Evolutionary conservation across 78 protist species (phyloP).

Genomic region (Guillardia theta): DNA sequence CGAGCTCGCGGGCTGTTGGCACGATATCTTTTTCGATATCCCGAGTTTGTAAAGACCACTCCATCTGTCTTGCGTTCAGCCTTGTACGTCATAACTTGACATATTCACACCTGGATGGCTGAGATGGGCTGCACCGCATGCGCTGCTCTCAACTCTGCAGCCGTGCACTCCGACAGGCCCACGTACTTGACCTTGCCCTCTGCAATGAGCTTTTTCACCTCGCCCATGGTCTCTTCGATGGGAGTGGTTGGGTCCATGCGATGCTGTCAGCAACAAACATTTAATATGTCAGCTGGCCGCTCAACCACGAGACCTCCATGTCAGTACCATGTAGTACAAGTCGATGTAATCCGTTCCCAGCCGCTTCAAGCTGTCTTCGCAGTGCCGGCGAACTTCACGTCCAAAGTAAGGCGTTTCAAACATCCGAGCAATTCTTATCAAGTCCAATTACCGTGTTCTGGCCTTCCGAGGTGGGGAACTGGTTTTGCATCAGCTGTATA

Average conservation of each 20-base stretch:
- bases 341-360: constrained; percentile 43
- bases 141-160: background rate
- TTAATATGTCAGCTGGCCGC: too few relatives aligned
- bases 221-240: too few relatives aligned
- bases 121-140: background rate
- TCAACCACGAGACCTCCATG: too few relatives aligned
- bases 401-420: too few relatives aligned
- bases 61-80: too few relatives aligned
- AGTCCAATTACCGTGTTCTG: background rate
- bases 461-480: background rate
- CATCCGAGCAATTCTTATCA: too few relatives aligned
- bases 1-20: background rate
- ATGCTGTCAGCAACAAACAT: too few relatives aligned
- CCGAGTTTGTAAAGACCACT: background rate
- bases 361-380: background rate
- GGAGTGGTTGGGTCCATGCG: too few relatives aligned
- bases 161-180: background rate
- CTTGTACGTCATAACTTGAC: too few relatives aligned
- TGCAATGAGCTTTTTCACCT: too few relatives aligned
- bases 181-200: background rate
- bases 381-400: background rate
- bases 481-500: background rate
- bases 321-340: too few relatives aligned
- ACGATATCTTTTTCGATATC: background rate
- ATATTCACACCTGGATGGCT: too few relatives aligned